A percentile compares a stretch with the other conserved stretches of the same genome.
phyloP scores from a whole-genome alignment of 2,329 filamentous ascomycete genomes.

The Colletotrichum trifolii region DNA sequence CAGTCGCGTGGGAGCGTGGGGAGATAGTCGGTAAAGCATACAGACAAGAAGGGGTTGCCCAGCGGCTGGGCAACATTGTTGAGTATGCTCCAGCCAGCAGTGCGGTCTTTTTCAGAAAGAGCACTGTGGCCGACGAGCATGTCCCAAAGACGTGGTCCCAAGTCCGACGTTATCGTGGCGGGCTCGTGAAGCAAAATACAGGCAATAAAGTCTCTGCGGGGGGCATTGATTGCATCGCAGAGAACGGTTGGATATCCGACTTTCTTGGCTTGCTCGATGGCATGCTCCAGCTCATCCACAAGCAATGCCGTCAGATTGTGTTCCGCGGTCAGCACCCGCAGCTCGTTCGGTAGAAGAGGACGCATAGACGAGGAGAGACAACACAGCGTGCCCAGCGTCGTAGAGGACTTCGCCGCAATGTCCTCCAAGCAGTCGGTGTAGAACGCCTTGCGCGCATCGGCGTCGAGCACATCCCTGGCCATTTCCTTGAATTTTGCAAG shows the following conservation, averaged over 20 bases:
- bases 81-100: constrained; percentile 76
- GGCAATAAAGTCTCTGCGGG: constrained; percentile 67
- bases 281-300: constrained; percentile 72
- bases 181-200: constrained; percentile 71
- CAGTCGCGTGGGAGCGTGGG: constrained; percentile 66
- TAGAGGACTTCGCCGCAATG: constrained; percentile 70
- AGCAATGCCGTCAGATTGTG: constrained; percentile 71
- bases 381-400: constrained; percentile 79
- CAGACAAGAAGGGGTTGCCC: constrained; percentile 66
- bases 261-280: constrained; percentile 54
- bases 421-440: constrained; percentile 76
- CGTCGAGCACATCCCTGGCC: constrained; percentile 64
- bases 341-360: constrained; percentile 58
- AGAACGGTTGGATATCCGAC: constrained; percentile 57
- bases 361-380: constrained; percentile 66
- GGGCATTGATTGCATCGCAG: constrained; percentile 59
- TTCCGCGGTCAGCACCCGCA: constrained; percentile 68
- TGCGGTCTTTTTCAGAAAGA: constrained; percentile 69
- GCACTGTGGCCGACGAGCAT: constrained; percentile 75
- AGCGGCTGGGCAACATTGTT: constrained; percentile 57
- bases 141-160: constrained; percentile 76
- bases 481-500: constrained; percentile 70
- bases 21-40: constrained; percentile 67
- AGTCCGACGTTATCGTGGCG: constrained; percentile 68
- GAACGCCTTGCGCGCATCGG: constrained; percentile 68